A percentile compares a stretch with the other conserved stretches of the same genome.
phyloP scores from a whole-genome alignment of 2,329 filamentous ascomycete genomes.

The Cercospora canescens region DNA sequence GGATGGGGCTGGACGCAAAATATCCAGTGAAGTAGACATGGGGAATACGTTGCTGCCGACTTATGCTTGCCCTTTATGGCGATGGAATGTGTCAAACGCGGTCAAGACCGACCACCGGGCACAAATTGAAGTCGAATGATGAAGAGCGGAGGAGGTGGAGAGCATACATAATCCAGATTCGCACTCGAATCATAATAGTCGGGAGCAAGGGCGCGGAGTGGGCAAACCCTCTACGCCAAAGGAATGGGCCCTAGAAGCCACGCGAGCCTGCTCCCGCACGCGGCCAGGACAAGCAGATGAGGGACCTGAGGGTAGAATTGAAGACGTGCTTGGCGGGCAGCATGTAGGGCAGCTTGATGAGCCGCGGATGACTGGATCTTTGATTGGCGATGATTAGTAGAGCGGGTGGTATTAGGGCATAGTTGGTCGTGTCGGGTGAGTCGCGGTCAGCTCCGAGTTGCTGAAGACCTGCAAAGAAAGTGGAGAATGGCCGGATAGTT shows the following conservation, averaged over 20 bases:
- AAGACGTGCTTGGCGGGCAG: not conserved
- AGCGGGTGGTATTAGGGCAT: not conserved
- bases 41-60: not conserved
- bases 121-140: not conserved
- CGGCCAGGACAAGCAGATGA: not conserved
- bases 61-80: not conserved
- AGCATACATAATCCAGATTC: not conserved
- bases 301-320: not conserved
- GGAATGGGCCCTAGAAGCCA: slow-evolving; percentile 8
- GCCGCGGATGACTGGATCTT: not conserved
- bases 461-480: not conserved
- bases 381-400: not conserved
- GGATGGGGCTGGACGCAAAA: slow-evolving; percentile 18
- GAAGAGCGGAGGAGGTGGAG: not conserved
- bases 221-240: not conserved
- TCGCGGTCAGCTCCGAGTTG: not conserved
- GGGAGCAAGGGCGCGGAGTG: not conserved
- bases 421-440: not conserved
- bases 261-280: not conserved
- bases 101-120: not conserved
- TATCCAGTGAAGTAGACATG: slow-evolving; percentile 21
- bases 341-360: not conserved
- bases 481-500: not conserved
- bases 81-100: not conserved
- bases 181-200: not conserved